Evolutionary conservation across 2,329 filamentous ascomycete species (phyloP).

Genomic region (Claviceps cyperi): DNA sequence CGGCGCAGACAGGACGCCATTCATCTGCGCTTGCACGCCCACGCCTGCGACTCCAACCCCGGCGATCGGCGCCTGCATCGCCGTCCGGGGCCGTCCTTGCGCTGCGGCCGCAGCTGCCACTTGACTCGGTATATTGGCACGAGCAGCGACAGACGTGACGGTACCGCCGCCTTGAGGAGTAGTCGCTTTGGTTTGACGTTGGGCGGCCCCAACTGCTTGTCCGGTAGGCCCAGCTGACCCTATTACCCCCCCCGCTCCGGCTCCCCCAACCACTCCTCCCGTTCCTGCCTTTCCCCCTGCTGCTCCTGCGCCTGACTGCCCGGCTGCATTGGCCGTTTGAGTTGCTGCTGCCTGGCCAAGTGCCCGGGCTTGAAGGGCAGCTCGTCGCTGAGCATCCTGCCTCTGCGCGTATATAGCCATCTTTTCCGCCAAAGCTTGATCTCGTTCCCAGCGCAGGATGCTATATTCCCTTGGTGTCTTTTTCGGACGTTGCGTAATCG

Average conservation of each 20-base stretch:
- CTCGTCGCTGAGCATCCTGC: slow-evolving; percentile 43
- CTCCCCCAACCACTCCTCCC: background rate
- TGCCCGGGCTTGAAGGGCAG: slow-evolving; percentile 31
- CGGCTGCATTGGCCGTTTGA: slow-evolving; percentile 30
- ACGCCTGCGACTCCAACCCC: slow-evolving; percentile 32
- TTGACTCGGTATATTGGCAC: slow-evolving; percentile 27
- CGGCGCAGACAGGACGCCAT: slow-evolving; percentile 34
- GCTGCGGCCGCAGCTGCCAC: slow-evolving; percentile 24
- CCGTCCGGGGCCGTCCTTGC: slow-evolving; percentile 36
- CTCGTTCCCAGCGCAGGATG: slow-evolving; percentile 72
- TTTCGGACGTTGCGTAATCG: slow-evolving; percentile 32
- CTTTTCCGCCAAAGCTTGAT: slow-evolving; percentile 50
- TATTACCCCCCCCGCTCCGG: slow-evolving; percentile 21
- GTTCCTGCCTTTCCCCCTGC: background rate
- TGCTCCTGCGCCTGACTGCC: slow-evolving; percentile 3
- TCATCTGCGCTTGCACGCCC: slow-evolving; percentile 32
- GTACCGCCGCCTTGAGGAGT: slow-evolving; percentile 17
- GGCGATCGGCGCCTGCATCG: slow-evolving; percentile 38
- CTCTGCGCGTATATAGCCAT: slow-evolving; percentile 42
- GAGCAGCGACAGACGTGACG: slow-evolving; percentile 16
- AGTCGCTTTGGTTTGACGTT: slow-evolving; percentile 13
- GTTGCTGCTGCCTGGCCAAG: slow-evolving; percentile 25
- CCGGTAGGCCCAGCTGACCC: background rate
- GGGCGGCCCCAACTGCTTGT: slow-evolving; percentile 13
- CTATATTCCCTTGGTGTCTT: slow-evolving; percentile 89